These are phyloP conservation scores for Pythium volutum DNA, from an alignment of 352 stramenopile species.

Conservation along the genomic window DNA sequence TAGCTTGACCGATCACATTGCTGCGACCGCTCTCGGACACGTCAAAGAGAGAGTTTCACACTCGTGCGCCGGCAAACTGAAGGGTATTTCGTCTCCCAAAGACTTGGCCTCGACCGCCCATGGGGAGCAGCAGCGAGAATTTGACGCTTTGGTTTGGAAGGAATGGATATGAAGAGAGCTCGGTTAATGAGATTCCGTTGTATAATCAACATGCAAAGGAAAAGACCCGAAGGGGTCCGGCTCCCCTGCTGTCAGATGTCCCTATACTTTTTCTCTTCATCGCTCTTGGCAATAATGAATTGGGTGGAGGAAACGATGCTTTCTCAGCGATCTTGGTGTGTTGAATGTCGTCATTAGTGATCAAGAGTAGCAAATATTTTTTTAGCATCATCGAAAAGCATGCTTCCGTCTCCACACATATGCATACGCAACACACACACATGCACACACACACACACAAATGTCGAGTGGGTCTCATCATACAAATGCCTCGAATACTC, in stretches of 20 bases:
- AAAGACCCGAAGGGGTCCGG: slow-evolving; percentile 14
- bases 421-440: slow-evolving; percentile 6
- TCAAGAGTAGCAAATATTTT: slow-evolving; percentile 93
- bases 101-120: slow-evolving; percentile 86
- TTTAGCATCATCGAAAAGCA: slow-evolving; percentile 68
- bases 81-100: slow-evolving; percentile 69
- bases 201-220: slow-evolving; percentile 63
- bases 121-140: slow-evolving; percentile 72
- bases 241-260: slow-evolving; percentile 69
- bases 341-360: slow-evolving; percentile 84
- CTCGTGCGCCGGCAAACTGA: slow-evolving; percentile 9
- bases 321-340: slow-evolving; percentile 93
- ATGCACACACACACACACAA: slow-evolving; percentile 25
- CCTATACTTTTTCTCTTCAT: slow-evolving; percentile 88
- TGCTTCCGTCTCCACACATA: slow-evolving; percentile 20
- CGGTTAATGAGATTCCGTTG: slow-evolving; percentile 91
- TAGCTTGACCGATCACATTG: slow-evolving; percentile 50
- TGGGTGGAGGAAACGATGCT: slow-evolving; percentile 10
- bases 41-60: slow-evolving; percentile 32
- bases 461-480: slow-evolving; percentile 74
- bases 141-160: slow-evolving; percentile 86
- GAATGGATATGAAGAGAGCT: slow-evolving; percentile 36
- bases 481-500: slow-evolving; percentile 91
- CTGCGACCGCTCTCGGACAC: slow-evolving; percentile 50
- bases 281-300: slow-evolving; percentile 43